These are phyloP conservation scores for Pleurotus citrinopileatus DNA, from an alignment of 768 basidiomycete species.

Conservation along the genomic window DNA sequence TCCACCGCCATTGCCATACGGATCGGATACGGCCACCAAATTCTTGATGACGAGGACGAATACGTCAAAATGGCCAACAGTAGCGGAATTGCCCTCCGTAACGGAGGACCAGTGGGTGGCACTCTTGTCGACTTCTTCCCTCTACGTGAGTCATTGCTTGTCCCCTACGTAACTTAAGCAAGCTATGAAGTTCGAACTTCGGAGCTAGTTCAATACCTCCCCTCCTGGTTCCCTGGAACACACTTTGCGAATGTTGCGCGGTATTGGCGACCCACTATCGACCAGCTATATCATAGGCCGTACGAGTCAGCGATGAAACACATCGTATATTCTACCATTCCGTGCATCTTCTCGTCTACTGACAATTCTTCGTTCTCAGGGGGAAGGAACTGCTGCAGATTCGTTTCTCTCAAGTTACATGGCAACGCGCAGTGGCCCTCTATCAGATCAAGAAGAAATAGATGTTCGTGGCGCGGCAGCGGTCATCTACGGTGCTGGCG, in stretches of 20 bases:
- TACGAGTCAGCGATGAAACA: not conserved
- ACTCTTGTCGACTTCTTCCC: conserved; percentile 22
- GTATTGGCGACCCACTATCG: not conserved
- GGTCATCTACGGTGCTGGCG: not conserved
- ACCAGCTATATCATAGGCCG: not conserved
- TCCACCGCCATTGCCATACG: conserved; percentile 20
- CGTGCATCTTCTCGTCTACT: not conserved
- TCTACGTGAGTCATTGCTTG: conserved; percentile 18
- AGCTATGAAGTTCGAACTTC: not conserved
- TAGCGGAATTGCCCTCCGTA: conserved; percentile 9
- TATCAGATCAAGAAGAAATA: not conserved
- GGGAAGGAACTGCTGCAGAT: not conserved
- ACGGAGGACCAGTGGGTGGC: conserved; percentile 16
- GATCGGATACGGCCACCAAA: conserved; percentile 22
- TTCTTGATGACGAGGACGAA: conserved; percentile 19
- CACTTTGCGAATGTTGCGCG: conserved; percentile 2
- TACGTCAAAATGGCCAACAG: conserved; percentile 19
- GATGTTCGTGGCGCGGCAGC: not conserved
- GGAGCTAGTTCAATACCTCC: conserved; percentile 4
- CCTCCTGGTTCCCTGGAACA: conserved; percentile 9
- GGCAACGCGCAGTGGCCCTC: not conserved
- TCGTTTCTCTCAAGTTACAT: not conserved
- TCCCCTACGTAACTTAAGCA: not conserved
- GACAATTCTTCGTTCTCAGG: not conserved
- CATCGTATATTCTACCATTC: not conserved